Base-by-base conservation (phyloP, 2,329 filamentous ascomycete species). In the Trichoderma breve region DNA sequence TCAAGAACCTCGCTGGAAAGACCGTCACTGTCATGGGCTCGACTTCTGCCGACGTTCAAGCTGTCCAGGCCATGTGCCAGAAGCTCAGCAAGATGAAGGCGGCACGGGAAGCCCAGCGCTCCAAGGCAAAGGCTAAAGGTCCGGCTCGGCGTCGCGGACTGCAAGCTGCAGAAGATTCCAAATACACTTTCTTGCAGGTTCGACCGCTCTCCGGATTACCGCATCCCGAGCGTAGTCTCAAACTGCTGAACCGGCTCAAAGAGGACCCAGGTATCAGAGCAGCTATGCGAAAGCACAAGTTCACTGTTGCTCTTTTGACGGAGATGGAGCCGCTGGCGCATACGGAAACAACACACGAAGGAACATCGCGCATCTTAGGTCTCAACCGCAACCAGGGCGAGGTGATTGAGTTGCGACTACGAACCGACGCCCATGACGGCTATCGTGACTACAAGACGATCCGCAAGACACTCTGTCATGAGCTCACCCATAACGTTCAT, bases 381-480 rank as follows among this genome's bases (percentile, higher is more conserved):
- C 81, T 98, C 53, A 99, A 99, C 79, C 86, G 94, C 12, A 98
- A 98, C 79, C 82, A 86, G 3, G 96, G 96, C 73, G 92, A 97
- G 80, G 93, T 94, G 1, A 97, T 99, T 71, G 95, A 98, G 85
- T 82, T 99, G 73, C 86, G 96, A 0, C 83, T 99, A 43, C 86
- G 96, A n/a, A 98, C 96, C 1, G 96, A 99, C 82, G 93, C 93
- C 3, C 94, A 96, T 79, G 94, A 97, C 80, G 96, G 96, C 1
- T 98, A 97, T 78, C 85, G 96, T 47, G 94, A 98, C 79, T 99
- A 98, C 83, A 91, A 92, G 76, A 95, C 92, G 0, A 97, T 99
- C 63, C 89, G 96, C 66, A 93, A 93, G 76, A 98, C 96, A 60
- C 85, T 99, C 14, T 98, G 95, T 79, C 96, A 99, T 83, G 96